Evolutionary conservation across 345 rosid genomes (phyloP).

Genomic region (Heritiera littoralis): DNA sequence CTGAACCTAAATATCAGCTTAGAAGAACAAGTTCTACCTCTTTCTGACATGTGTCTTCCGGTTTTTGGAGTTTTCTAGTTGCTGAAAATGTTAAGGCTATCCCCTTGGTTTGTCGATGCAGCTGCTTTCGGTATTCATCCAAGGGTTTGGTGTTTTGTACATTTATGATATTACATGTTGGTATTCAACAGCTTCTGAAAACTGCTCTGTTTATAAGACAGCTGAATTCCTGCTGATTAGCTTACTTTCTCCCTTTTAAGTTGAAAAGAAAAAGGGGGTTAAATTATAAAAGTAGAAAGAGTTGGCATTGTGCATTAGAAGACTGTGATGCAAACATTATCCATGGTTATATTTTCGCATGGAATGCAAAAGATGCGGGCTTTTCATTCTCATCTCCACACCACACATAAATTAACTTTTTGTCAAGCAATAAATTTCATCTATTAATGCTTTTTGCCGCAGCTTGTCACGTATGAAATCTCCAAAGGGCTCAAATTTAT

Average conservation of each 20-base stretch:
- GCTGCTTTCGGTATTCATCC: slow-evolving; percentile 13
- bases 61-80: slow-evolving; percentile 14
- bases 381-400: not conserved
- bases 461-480: too few species aligned
- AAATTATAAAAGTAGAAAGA: not conserved
- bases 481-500: too few species aligned
- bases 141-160: not conserved
- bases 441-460: too few species aligned
- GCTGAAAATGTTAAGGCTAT: not conserved
- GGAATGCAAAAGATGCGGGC: not conserved
- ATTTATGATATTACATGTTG: not conserved
- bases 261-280: not conserved
- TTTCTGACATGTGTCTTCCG: slow-evolving; percentile 30
- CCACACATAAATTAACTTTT: too few species aligned
- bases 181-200: not conserved
- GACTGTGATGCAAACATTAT: not conserved
- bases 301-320: not conserved
- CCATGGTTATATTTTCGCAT: not conserved
- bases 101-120: slow-evolving; percentile 24
- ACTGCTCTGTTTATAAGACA: slow-evolving; percentile 2
- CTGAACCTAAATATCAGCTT: slow-evolving; percentile 46
- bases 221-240: not conserved
- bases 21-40: slow-evolving; percentile 58
- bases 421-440: not conserved
- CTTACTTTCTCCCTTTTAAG: not conserved